A percentile compares a stretch with the other conserved stretches of the same genome.
These are phyloP conservation scores for Phialocephala subalpina DNA, from an alignment of 2,329 filamentous ascomycete species.

Conservation along the genomic window DNA sequence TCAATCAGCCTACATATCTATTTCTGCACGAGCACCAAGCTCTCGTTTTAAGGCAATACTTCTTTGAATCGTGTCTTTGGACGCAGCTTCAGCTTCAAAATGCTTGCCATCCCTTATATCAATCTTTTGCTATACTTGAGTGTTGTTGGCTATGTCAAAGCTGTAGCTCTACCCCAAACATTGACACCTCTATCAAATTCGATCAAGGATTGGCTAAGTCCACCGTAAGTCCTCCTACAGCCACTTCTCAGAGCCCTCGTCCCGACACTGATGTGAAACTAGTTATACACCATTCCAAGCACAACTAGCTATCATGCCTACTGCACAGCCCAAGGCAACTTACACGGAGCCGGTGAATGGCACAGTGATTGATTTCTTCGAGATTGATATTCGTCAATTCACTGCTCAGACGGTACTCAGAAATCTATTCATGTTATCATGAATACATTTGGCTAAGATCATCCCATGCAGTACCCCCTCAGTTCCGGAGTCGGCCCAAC, in stretches of 20 bases:
- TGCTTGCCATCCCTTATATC: neutral
- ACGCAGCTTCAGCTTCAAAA: neutral
- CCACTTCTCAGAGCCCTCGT: neutral
- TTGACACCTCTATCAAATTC: neutral
- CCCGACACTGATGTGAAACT: neutral
- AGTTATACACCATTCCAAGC: constrained; percentile 25
- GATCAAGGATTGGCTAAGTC: constrained; percentile 6
- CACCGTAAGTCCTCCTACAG: constrained; percentile 1
- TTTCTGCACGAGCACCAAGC: neutral
- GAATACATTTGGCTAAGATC: constrained; percentile 1
- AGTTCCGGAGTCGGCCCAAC: constrained; percentile 50
- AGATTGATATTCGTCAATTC: constrained; percentile 51
- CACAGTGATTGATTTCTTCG: constrained; percentile 53
- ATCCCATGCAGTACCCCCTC: neutral
- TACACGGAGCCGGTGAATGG: constrained; percentile 31
- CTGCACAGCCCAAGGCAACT: constrained; percentile 19
- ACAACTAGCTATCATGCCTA: constrained; percentile 31
- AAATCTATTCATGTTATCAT: neutral
- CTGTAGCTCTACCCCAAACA: constrained; percentile 3
- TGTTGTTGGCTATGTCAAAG: constrained; percentile 5
- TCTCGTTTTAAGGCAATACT: neutral
- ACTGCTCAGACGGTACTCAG: constrained; percentile 47
- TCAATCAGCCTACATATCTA: neutral
- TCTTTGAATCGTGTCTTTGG: neutral
- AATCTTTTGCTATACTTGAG: neutral